Conservation (phyloP, 1,139 yeast species). For the Entelexis sorbosivorans region DNA sequence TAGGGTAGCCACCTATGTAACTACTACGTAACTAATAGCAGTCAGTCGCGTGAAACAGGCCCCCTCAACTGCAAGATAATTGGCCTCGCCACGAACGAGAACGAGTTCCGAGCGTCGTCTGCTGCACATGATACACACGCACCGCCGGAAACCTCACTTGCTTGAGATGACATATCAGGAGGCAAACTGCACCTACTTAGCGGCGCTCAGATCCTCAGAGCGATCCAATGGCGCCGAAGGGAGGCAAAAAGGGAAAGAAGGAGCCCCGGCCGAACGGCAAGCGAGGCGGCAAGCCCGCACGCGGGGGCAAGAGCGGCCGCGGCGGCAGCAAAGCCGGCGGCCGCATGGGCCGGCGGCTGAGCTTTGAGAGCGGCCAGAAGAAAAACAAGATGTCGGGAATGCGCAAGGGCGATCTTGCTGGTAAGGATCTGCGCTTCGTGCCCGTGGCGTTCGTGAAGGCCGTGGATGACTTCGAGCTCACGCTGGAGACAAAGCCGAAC, state of each 20-base stretch:
- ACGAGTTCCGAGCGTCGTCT: too few relatives aligned
- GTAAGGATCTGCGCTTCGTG: slow-evolving; percentile 12
- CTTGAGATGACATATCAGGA: slow-evolving; percentile 3
- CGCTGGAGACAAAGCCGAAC: slow-evolving; percentile 1
- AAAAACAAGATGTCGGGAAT: background rate
- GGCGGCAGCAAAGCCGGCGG: background rate
- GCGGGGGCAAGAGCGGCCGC: background rate
- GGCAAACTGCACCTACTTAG: background rate
- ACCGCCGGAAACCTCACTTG: background rate
- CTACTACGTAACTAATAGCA: too few relatives aligned
- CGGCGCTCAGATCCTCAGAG: background rate
- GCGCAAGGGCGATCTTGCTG: slow-evolving; percentile 4
- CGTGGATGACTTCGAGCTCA: slow-evolving; percentile 6
- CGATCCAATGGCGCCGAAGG: background rate
- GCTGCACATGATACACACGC: background rate
- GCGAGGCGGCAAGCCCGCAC: background rate
- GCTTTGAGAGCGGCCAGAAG: background rate
- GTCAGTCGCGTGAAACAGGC: too few relatives aligned
- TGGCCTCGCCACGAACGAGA: too few relatives aligned
- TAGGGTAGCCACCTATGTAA: too few relatives aligned
- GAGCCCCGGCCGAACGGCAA: background rate
- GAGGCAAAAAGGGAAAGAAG: slow-evolving; percentile 4
- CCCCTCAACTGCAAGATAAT: too few relatives aligned
- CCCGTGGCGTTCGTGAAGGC: slow-evolving; percentile 20
- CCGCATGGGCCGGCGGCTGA: background rate